Evolutionary conservation across 768 basidiomycete genomes (phyloP).

Genomic region (Porpolomopsis calyptriformis): DNA sequence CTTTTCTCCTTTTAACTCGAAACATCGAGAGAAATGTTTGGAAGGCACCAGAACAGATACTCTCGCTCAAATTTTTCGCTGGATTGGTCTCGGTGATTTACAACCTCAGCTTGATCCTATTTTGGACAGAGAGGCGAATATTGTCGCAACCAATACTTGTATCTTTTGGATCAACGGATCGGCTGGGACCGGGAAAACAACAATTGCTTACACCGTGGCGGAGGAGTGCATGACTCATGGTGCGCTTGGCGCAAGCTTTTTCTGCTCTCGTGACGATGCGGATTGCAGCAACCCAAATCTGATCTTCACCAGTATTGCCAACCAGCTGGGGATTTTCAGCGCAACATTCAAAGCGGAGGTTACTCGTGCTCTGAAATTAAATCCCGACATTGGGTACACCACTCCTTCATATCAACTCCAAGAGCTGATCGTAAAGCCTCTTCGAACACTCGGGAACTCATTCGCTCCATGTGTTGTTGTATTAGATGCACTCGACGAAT

Average conservation of each 20-base stretch:
- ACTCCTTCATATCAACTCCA: slow-evolving; percentile 11
- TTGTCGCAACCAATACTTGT: too few relatives aligned
- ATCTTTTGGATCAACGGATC: background rate
- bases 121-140: slow-evolving; percentile 11
- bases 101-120: background rate
- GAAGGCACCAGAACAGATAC: background rate
- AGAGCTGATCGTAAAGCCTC: slow-evolving; percentile 5
- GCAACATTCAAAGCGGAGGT: slow-evolving; percentile 4
- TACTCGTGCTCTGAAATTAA: slow-evolving; percentile 4
- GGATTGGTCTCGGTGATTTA: background rate
- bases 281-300: slow-evolving; percentile 15
- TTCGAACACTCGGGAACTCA: background rate
- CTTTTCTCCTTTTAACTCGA: background rate
- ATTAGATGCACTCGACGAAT: slow-evolving; percentile 24
- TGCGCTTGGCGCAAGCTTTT: slow-evolving; percentile 23
- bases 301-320: slow-evolving; percentile 12
- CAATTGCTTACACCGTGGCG: slow-evolving; percentile 18
- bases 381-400: slow-evolving; percentile 11
- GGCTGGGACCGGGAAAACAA: slow-evolving; percentile 14
- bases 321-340: slow-evolving; percentile 15
- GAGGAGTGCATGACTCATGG: slow-evolving; percentile 10
- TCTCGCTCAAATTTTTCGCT: background rate
- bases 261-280: slow-evolving; percentile 22
- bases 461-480: slow-evolving; percentile 10
- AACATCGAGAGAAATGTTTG: background rate